A percentile compares a stretch with the other conserved stretches of the same genome.
Conservation (phyloP, 2,329 filamentous ascomycete genomes). For the Amauroascus niger region DNA sequence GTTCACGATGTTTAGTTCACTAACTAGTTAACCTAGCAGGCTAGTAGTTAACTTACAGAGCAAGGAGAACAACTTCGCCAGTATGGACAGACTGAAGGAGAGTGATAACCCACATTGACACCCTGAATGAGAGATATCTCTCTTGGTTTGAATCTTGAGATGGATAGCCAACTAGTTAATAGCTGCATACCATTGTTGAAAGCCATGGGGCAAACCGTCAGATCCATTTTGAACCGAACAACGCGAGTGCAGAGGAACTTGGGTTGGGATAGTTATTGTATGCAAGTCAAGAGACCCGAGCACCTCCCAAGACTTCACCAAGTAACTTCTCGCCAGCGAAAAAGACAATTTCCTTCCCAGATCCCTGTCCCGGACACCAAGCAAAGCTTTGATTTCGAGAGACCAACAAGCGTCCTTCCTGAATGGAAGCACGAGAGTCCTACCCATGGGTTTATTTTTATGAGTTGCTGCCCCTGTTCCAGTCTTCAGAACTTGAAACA, state of each 20-base stretch:
- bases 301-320: not conserved
- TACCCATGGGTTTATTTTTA: conserved; percentile 2
- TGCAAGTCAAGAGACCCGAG: conserved; percentile 6
- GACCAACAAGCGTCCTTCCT: not conserved
- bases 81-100: too few species aligned
- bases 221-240: not conserved
- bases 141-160: too few species aligned
- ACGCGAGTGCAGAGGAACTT: not conserved
- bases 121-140: too few species aligned
- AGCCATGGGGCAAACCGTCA: not conserved
- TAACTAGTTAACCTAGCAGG: too few species aligned
- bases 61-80: not conserved
- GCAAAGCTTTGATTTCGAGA: not conserved
- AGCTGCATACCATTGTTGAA: too few species aligned
- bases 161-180: too few species aligned
- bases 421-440: not conserved
- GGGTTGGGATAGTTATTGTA: not conserved
- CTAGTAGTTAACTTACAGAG: too few species aligned
- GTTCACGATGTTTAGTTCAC: too few species aligned
- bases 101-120: too few species aligned
- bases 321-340: not conserved
- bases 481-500: conserved; percentile 8
- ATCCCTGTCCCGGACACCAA: conserved; percentile 6
- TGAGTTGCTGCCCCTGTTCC: conserved; percentile 10
- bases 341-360: not conserved